Evolutionary conservation across 2,329 filamentous ascomycete genomes (phyloP), one percentile per base, ranked within the genome.

Genomic region (Hypoxylon sp.): DNA sequence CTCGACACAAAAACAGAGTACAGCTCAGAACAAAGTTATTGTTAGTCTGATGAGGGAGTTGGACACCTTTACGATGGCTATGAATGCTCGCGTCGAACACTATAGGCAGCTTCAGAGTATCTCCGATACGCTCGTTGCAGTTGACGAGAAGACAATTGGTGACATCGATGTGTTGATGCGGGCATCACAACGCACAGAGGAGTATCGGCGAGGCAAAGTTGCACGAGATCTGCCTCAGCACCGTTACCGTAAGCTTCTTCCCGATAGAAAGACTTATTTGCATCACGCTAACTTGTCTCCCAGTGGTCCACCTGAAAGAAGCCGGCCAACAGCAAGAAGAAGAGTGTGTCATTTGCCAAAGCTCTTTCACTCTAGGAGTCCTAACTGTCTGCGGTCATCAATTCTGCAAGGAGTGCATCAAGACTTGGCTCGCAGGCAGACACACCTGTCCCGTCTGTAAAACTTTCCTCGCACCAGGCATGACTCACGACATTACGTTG

Each of bases 301-400:
- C 53, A 87, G 85, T 90, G 39, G 46, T 87, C 5, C 83, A 89
- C 65, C 80, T 88, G 52, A 83, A 85, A 73, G 79, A 85, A 60
- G 81, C 85, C 17, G 91, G 92, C 48, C 83, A 87, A n/a, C 88
- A 86, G 54, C 86, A 87, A 1, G 86, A 89, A 52, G 87, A 90
- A 63, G 84, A 89, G 55, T 99, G 96, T 77, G 88, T 97, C 61
- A 98, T 99, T 73, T 99, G 96, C 77, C 91, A 92, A 75, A 86
- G 87, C 10, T 77, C 84, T 0, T 97, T 98, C 74, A 90, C 91
- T 65, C 83, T 89, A n/a, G 95, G 95, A 58, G 88, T 92, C 57
- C 83, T 95, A 68, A 98, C 95, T 0, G 87, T 94, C 0, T 98
- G 96, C 77, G 95, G 95, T 0, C 96, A 99, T 77, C 89, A 94